A percentile compares a stretch with the other conserved stretches of the same genome.
phyloP scores from a whole-genome alignment of 495 filamentous ascomycete genomes.

The Letharia lupina region DNA sequence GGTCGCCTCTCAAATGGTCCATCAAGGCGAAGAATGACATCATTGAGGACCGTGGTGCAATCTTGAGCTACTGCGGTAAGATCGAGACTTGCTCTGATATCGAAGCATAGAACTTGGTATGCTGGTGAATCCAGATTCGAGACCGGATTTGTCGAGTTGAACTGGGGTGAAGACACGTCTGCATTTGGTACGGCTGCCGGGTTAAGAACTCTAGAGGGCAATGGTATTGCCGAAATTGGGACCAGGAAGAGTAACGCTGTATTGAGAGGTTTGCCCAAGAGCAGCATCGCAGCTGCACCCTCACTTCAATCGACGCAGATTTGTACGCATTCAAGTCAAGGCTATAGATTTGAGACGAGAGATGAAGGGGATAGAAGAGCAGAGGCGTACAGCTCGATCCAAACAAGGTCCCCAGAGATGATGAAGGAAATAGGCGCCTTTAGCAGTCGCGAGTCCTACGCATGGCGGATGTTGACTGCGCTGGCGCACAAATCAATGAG shows the following conservation, averaged over 20 bases:
- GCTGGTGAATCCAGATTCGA: neutral
- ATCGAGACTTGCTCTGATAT: neutral
- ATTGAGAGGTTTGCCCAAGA: neutral
- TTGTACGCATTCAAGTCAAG: neutral
- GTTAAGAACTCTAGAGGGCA: neutral
- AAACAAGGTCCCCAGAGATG: neutral
- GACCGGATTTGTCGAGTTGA: neutral
- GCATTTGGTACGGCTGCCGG: neutral
- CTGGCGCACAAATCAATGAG: neutral
- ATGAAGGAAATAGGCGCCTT: neutral
- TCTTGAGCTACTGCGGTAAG: neutral
- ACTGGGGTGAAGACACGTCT: neutral
- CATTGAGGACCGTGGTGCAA: neutral
- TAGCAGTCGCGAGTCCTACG: neutral
- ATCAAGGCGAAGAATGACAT: neutral
- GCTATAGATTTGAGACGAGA: neutral
- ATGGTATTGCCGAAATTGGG: neutral
- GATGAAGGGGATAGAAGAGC: neutral
- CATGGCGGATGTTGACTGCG: slow-evolving; percentile 3
- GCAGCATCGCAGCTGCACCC: neutral
- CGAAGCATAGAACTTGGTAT: neutral
- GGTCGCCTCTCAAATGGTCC: neutral
- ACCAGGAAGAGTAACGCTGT: neutral
- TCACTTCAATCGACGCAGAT: neutral
- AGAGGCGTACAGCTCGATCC: neutral